These are phyloP conservation scores for Kazachstania taianensis DNA, from an alignment of 805 yeast genomes.

Conservation along the genomic window DNA sequence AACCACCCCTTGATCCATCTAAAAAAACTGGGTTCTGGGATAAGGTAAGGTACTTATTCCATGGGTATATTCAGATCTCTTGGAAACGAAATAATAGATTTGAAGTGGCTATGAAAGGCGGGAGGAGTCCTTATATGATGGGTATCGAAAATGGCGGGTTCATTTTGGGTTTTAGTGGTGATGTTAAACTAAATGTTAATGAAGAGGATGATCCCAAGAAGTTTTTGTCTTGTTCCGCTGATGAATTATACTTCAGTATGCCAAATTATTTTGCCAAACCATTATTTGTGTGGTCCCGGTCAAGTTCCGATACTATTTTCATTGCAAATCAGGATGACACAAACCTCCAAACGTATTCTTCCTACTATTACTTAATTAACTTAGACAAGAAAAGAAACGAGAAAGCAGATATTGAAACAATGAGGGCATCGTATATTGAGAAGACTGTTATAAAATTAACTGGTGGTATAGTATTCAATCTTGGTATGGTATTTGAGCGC, in stretches of 20 bases:
- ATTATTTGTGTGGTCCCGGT: conserved; percentile 49
- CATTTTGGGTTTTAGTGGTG: conserved; percentile 55
- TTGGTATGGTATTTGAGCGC: conserved; percentile 53
- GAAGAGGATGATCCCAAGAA: conserved; percentile 56
- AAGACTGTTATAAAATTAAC: conserved; percentile 47
- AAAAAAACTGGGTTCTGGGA: conserved; percentile 89
- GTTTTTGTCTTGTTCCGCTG: conserved; percentile 54
- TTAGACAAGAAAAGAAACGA: conserved; percentile 14
- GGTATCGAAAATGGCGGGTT: conserved; percentile 67
- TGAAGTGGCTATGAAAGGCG: conserved; percentile 58
- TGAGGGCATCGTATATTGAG: conserved; percentile 31
- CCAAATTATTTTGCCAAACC: conserved; percentile 61
- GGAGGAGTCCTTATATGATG: conserved; percentile 68
- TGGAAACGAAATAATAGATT: conserved; percentile 44
- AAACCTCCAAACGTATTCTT: conserved; percentile 36
- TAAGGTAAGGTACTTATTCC: conserved; percentile 64
- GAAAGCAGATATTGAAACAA: conserved; percentile 10
- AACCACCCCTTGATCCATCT: conserved; percentile 85
- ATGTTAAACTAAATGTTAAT: conserved; percentile 53
- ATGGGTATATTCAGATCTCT: conserved; percentile 51
- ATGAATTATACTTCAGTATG: conserved; percentile 55
- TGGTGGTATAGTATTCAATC: conserved; percentile 49
- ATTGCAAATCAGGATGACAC: conserved; percentile 35
- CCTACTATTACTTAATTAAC: conserved; percentile 39
- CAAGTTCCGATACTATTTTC: conserved; percentile 34